Evolutionary conservation across 257 asterid species (phyloP), one percentile per base, ranked within the genome.

Genomic region (Scutellaria minor): DNA sequence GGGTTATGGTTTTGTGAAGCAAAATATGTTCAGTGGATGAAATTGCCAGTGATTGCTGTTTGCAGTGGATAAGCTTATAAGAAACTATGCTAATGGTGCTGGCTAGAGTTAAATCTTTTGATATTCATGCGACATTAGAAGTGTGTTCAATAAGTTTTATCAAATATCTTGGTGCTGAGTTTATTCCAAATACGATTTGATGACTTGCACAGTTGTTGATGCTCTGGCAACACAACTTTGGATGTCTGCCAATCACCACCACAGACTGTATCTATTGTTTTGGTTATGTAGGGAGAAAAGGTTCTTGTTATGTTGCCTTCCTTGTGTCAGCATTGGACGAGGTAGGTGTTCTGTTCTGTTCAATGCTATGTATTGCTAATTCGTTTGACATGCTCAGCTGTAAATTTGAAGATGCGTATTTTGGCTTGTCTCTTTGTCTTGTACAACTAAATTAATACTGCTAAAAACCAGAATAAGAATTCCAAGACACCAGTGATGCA

Each of bases 271-370:
- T 31, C 71, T 22, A 5, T 18, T 63, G n/a, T 67, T 52, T 72
- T 64, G 65, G 68, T 58, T 54, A 37, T 84, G 74, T 65, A 94
- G 99, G 98, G 95, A 62, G 97, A 90, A 73, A 92, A 84, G 66
- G 99, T 95, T 69, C 92, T 95, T 69, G 85, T 92, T 79, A 96
- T 44, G 90, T 88, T 56, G 96, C 90, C 83, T 95, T 45, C 90
- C 83, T 95, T 45, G 64, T 64, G 52, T 82, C 93, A 48, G 71
- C 97, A 53, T 59, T 95, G 85, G 90, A 83, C 83, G 92, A 92
- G 99, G 99, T 94, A 79, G 11, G 56, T 5, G 3, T 18, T 11
- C 52, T 5, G 3, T 18, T 11, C 52, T 66, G 24, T 60, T 65
- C 20, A 18, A 76, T 45, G 39, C 67, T 63, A 50, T 10, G 39